Percentiles rank a stretch among this genome's conserved stretches.
phyloP scores from a whole-genome alignment of 768 basidiomycete species.

The Suillus bovinus region DNA sequence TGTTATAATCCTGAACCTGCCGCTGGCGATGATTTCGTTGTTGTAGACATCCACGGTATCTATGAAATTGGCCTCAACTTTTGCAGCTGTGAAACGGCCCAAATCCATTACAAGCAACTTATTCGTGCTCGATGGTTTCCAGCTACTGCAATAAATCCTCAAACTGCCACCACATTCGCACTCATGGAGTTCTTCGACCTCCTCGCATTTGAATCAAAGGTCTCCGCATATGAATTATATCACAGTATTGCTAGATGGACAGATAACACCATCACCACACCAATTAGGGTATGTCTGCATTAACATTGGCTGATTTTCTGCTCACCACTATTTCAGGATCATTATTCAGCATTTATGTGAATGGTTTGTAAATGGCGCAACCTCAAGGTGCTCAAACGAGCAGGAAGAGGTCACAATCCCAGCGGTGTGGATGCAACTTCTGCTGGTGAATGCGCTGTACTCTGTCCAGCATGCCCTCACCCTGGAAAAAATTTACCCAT shows the following conservation, averaged over 20 bases:
- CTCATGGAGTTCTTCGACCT: slow-evolving; percentile 27
- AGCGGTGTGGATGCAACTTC: too few species aligned
- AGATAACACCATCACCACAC: slow-evolving; percentile 23
- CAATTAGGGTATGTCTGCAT: slow-evolving; percentile 4
- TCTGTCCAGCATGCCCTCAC: too few species aligned
- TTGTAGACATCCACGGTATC: too few species aligned
- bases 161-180: slow-evolving; percentile 29
- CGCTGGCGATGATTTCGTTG: too few species aligned
- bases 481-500: too few species aligned
- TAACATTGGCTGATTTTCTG: neutral
- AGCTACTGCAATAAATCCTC: slow-evolving; percentile 15
- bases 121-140: slow-evolving; percentile 14
- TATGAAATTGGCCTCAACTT: slow-evolving; percentile 5
- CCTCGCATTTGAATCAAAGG: slow-evolving; percentile 30
- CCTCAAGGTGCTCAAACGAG: too few species aligned
- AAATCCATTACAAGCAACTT: slow-evolving; percentile 13
- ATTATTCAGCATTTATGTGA: too few species aligned
- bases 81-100: slow-evolving; percentile 12
- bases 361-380: too few species aligned
- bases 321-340: too few species aligned
- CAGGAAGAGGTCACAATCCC: too few species aligned
- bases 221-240: slow-evolving; percentile 29
- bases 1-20: too few species aligned
- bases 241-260: slow-evolving; percentile 22
- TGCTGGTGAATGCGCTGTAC: too few species aligned